Evolutionary conservation across 2,329 filamentous ascomycete genomes (phyloP), one percentile per base, ranked within the genome.

Genomic region (Thielaviopsis populi): DNA sequence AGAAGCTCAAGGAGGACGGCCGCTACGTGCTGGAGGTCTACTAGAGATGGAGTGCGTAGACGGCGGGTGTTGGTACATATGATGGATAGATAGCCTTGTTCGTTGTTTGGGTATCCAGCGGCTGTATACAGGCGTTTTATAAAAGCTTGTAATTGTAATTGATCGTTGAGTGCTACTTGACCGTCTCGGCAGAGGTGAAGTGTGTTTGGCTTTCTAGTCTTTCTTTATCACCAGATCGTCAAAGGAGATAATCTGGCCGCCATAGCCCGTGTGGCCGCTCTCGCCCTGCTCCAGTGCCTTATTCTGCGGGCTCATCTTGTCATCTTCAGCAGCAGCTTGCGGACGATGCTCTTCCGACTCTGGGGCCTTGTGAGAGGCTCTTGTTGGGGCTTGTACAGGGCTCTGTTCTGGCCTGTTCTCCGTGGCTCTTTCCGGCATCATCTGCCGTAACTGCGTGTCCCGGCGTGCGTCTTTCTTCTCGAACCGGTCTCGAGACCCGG

Each of bases 1-100:
- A 99, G 80, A 87, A 87, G 77, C 78, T 99, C 70, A 99, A 99
- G 87, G 94, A 99, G 74, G 87, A 90, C 70, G 83, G 88, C 67
- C 82, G 94, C 73, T 99, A 97, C 77, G 92, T 99, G 62, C 80
- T 99, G 63, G 94, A 99, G 78, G 94, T 97, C 64, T 97, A 97
- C 76, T 97, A 89, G 67, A 59, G 10, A 59, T 27, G 11, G 15
- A 40, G 3, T 33, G 2, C n/a, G 17, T 50, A 50, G 40, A 50
- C 3, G 10, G 17, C 2, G 15, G 33, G 19, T 22, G 46, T 48
- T 46, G 17, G 24, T 27, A 24, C n/a, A 42, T 42, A 50, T 30
- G 50, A 40, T n/a, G 27, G 37, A 27, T 33, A 48, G 37, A 61
- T 56, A 56, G 24, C 53, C 6, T 3, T 37, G 15, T 37, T 37